These are phyloP conservation scores for Serpula lacrymans DNA, from an alignment of 768 basidiomycete species.

Conservation along the genomic window DNA sequence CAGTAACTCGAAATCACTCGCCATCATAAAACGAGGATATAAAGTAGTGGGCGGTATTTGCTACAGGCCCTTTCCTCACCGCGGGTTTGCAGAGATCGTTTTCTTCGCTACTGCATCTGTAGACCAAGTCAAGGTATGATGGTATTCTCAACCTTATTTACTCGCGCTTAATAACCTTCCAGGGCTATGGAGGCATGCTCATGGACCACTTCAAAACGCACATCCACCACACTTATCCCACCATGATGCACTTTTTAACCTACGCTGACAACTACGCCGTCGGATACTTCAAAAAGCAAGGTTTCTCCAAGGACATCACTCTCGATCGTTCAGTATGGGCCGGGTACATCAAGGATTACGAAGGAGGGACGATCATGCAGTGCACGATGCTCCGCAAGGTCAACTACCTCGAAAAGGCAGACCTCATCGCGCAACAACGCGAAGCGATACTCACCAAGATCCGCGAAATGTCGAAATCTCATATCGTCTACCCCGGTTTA, in stretches of 20 bases:
- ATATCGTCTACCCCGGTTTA: conserved; percentile 79
- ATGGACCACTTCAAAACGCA: conserved; percentile 99
- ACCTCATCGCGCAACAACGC: conserved; percentile 75
- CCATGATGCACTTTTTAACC: conserved; percentile 92
- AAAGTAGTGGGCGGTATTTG: conserved; percentile 98
- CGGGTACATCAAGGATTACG: conserved; percentile 99
- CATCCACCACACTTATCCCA: conserved; percentile 76
- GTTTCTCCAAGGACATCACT: conserved; percentile 96
- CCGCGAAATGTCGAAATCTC: conserved; percentile 79
- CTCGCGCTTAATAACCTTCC: neutral
- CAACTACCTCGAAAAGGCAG: conserved; percentile 80
- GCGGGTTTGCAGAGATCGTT: conserved; percentile 96
- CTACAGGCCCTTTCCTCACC: conserved; percentile 92
- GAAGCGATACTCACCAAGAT: conserved; percentile 90
- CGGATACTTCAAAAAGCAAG: conserved; percentile 99
- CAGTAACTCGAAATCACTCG: conserved; percentile 85
- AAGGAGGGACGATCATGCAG: conserved; percentile 99
- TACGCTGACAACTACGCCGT: conserved; percentile 99
- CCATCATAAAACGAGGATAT: conserved; percentile 91
- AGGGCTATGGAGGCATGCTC: conserved; percentile 97
- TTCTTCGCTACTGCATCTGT: conserved; percentile 97
- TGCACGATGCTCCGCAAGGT: conserved; percentile 94
- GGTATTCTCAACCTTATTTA: neutral
- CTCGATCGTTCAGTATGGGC: conserved; percentile 93
- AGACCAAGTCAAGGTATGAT: conserved; percentile 90